phyloP scores from a whole-genome alignment of 805 yeast species.

The Pichia scutulata region DNA sequence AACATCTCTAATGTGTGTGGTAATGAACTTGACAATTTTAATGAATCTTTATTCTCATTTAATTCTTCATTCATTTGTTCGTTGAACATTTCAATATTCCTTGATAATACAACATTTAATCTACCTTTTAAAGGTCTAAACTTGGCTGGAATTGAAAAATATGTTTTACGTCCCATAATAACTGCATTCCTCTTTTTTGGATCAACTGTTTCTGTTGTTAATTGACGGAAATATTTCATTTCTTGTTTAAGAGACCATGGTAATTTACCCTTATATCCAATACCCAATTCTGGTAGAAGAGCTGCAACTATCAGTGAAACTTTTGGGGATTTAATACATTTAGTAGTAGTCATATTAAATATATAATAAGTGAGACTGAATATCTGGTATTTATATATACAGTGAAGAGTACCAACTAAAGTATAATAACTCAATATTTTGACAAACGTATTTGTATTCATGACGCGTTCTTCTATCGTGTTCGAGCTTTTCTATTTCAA shows the following conservation, averaged over 20 bases:
- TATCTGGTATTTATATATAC: not conserved
- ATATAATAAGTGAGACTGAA: not conserved
- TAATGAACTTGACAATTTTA: conserved; percentile 34
- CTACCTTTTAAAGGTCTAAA: conserved; percentile 80
- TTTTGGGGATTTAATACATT: conserved; percentile 21
- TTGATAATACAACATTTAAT: conserved; percentile 66
- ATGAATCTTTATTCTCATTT: conserved; percentile 6
- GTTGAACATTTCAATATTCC: conserved; percentile 27
- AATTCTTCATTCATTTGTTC: conserved; percentile 23
- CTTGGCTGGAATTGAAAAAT: conserved; percentile 84
- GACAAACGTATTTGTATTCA: too few relatives aligned
- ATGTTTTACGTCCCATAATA: conserved; percentile 92
- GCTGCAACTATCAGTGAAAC: conserved; percentile 80
- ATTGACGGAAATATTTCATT: conserved; percentile 74
- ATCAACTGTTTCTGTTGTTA: conserved; percentile 43
- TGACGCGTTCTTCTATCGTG: too few relatives aligned
- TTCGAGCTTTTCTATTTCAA: too few relatives aligned
- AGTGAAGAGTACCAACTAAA: too few relatives aligned
- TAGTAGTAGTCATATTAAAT: conserved; percentile 2
- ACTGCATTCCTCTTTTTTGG: conserved; percentile 57
- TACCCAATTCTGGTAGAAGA: conserved; percentile 69
- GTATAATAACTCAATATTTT: too few relatives aligned
- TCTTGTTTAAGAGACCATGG: conserved; percentile 88
- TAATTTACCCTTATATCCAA: conserved; percentile 70
- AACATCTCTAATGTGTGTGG: conserved; percentile 34